phyloP scores from a whole-genome alignment of 1,284 basidiomycete genomes.

The Phenoliferia sp. region DNA sequence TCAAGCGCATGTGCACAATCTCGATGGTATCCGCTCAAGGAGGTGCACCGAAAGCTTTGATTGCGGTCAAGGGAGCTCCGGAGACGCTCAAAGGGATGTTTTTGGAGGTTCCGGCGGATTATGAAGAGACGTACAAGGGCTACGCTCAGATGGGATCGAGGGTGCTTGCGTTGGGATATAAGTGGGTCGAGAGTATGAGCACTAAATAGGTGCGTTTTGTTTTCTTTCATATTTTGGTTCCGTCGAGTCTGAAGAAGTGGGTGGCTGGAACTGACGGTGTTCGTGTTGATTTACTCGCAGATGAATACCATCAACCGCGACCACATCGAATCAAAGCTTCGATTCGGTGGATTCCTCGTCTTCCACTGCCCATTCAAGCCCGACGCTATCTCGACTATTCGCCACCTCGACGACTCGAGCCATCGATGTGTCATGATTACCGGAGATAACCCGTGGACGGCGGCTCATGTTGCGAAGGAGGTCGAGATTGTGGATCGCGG shows the following conservation, averaged over 20 bases:
- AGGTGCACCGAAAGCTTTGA: slow-evolving; percentile 32
- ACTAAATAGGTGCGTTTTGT: too few species aligned
- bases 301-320: slow-evolving; percentile 78
- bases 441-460: slow-evolving; percentile 91
- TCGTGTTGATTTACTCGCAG: slow-evolving; percentile 63
- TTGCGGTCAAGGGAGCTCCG: slow-evolving; percentile 86
- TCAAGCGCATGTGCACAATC: slow-evolving; percentile 93
- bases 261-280: too few species aligned
- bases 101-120: slow-evolving; percentile 61
- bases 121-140: slow-evolving; percentile 89
- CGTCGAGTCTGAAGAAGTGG: too few species aligned
- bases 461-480: slow-evolving; percentile 85
- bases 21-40: slow-evolving; percentile 50
- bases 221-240: too few species aligned
- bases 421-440: slow-evolving; percentile 98
- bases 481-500: slow-evolving; percentile 95
- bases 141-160: slow-evolving; percentile 85
- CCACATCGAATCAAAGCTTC: slow-evolving; percentile 67
- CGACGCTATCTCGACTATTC: slow-evolving; percentile 82
- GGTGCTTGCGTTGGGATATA: slow-evolving; percentile 81
- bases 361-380: slow-evolving; percentile 93
- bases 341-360: slow-evolving; percentile 86
- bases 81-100: slow-evolving; percentile 90
- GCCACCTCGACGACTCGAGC: slow-evolving; percentile 88
- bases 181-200: slow-evolving; percentile 68